Percentiles rank a stretch among this genome's conserved stretches.
phyloP scores from a whole-genome alignment of 108 stramenopile species.

The Skeletonema potamos region DNA sequence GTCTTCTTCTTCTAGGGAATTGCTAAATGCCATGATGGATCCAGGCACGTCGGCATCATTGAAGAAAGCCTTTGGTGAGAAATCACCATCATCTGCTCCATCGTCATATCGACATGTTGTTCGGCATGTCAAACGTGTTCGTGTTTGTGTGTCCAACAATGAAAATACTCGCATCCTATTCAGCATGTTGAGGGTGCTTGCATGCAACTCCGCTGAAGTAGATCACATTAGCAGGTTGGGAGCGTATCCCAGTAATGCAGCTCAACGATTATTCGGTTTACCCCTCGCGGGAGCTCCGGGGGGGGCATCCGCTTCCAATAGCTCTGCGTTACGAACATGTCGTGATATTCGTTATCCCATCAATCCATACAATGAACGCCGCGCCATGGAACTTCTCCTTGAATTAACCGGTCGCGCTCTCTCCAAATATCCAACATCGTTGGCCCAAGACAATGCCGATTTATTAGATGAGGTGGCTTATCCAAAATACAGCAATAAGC shows the following conservation, averaged over 20 bases:
- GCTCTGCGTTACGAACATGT: constrained; percentile 59
- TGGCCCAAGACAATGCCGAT: constrained; percentile 70
- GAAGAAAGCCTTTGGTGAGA: constrained; percentile 6
- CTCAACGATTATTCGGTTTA: constrained; percentile 46
- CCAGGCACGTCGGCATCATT: not conserved
- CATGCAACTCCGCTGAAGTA: constrained; percentile 68
- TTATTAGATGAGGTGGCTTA: constrained; percentile 61
- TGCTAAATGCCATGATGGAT: constrained; percentile 17
- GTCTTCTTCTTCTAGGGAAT: not conserved
- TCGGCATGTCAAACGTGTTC: constrained; percentile 72
- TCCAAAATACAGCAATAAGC: constrained; percentile 79
- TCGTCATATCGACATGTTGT: not conserved
- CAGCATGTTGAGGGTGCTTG: constrained; percentile 82
- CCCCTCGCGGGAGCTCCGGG: constrained; percentile 25
- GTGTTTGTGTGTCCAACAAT: constrained; percentile 94
- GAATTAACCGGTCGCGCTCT: constrained; percentile 61
- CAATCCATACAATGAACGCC: constrained; percentile 74
- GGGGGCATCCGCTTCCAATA: constrained; percentile 8
- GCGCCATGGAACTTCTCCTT: constrained; percentile 71
- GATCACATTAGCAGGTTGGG: constrained; percentile 48
- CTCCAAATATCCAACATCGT: constrained; percentile 75
- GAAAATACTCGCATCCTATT: constrained; percentile 90
- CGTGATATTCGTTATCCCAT: constrained; percentile 85
- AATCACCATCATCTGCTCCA: not conserved
- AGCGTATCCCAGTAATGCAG: constrained; percentile 13